Conservation (phyloP, 768 basidiomycete species). For the Lactarius evosmus region DNA sequence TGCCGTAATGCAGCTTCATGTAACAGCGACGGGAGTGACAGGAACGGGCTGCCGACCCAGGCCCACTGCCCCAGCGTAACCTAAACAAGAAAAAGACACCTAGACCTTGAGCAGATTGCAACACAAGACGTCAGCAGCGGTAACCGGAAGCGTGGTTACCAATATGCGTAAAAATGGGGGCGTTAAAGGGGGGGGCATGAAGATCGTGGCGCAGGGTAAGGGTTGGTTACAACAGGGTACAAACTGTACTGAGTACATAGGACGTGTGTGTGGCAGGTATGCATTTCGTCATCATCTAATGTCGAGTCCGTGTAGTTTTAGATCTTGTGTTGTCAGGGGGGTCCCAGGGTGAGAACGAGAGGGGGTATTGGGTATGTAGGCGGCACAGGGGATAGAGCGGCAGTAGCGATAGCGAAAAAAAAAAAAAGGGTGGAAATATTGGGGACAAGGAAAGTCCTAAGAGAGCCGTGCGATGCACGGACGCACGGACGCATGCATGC, state of each 20-base stretch:
- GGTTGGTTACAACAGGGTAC: slow-evolving; percentile 13
- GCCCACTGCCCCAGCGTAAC: neutral
- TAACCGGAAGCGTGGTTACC: neutral
- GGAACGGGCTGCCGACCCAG: neutral
- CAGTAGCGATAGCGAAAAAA: neutral
- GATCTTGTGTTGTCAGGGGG: slow-evolving; percentile 5
- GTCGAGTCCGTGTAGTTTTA: neutral
- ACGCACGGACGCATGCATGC: too few relatives aligned
- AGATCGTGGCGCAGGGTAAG: neutral
- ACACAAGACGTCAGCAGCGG: slow-evolving; percentile 1
- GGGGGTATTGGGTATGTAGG: neutral
- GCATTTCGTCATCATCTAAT: neutral
- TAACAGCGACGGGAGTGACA: neutral
- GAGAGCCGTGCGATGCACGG: neutral
- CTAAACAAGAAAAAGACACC: neutral
- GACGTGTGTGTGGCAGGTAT: neutral
- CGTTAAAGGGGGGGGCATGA: slow-evolving; percentile 1
- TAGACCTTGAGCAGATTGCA: neutral
- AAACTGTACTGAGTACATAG: slow-evolving; percentile 19
- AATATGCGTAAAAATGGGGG: slow-evolving; percentile 8
- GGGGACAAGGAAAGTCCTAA: neutral
- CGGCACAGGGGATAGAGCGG: neutral
- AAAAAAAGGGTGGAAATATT: neutral
- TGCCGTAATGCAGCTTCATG: too few relatives aligned
- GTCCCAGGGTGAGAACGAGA: neutral